Conservation (phyloP, 495 filamentous ascomycete species). For the Chaetomium fimeti region DNA sequence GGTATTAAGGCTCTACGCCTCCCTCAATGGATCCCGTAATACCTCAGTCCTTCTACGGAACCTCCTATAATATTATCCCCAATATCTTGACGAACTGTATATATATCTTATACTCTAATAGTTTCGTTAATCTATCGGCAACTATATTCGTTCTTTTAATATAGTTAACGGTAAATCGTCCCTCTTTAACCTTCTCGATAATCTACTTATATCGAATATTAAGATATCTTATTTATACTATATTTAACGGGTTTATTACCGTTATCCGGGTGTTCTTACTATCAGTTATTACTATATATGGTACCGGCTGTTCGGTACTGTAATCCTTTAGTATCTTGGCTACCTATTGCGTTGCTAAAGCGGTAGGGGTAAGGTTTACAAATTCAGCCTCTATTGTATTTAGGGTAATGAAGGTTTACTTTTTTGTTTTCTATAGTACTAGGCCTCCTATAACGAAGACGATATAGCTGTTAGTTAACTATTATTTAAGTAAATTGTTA, state of each 20-base stretch:
- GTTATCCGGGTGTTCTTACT: background rate
- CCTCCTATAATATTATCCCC: no score
- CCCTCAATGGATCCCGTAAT: no score
- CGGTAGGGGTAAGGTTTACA: background rate
- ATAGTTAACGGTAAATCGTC: no score
- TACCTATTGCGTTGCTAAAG: background rate
- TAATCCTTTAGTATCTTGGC: constrained; percentile 3
- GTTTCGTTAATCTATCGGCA: no score
- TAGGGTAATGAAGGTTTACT: background rate
- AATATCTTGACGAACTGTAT: no score
- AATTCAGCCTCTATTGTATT: constrained; percentile 10
- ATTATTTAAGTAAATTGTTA: background rate
- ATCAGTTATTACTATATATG: background rate
- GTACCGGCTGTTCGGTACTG: background rate
- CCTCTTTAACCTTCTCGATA: background rate
- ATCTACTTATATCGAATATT: constrained; percentile 13
- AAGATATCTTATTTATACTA: background rate
- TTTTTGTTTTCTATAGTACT: constrained; percentile 12
- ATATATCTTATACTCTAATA: no score
- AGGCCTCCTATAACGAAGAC: background rate
- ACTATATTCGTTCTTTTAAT: no score
- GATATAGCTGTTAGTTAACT: background rate
- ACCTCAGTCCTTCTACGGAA: no score
- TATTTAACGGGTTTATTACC: background rate
- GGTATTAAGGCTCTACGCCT: no score